Base-by-base conservation (phyloP, 2,329 filamentous ascomycete species). In the Bretziella fagacearum region DNA sequence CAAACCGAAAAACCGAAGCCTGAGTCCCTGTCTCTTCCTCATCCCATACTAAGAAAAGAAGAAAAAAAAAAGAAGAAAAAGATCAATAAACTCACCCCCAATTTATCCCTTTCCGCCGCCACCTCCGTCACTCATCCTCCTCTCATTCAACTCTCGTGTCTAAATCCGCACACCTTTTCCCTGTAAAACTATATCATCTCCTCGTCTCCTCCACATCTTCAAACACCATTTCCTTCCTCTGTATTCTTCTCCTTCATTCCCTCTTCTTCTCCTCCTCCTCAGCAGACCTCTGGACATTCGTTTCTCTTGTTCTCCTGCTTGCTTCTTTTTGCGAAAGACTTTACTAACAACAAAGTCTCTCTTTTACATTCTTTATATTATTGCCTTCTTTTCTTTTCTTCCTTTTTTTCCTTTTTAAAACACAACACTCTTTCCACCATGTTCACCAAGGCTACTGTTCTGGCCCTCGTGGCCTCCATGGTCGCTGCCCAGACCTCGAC, bases 401-500 rank as follows among this genome's bases (percentile, higher is more conserved):
- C 30, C 20, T 25, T 15, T 45, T 33, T 6, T 45, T 35, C 30
- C 26, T n/a, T 35, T 23, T 23, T n/a, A n/a, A n/a, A n/a, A n/a
- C 18, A 25, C 43, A 33, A 17, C 20, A 18, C 26, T 13, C 7
- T 26, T 41, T 18, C 29, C 41, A 52, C 32, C 13, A 56, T 56
- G 55, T 48, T 48, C 46, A 50, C 51, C 57, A 68, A 69, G 64
- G 56, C 71, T 52, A 60, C 65, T 60, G 44, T 67, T 46, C 51
- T 71, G 50, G 62, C 65, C 47, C 61, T 75, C 11, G 66, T 69
- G 54, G 65, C 70, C 53, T 64, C 67, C 30, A 54, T 73, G 54
- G 71, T 65, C 49, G 62, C 67, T 51, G 72, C 70, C 47, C 73
- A 77, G 65, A 77, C 73, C 51, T 67, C 55, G 55, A 74, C 70